phyloP scores from a whole-genome alignment of 306 rosid genomes.

The Macrotyloma uniflorum region DNA sequence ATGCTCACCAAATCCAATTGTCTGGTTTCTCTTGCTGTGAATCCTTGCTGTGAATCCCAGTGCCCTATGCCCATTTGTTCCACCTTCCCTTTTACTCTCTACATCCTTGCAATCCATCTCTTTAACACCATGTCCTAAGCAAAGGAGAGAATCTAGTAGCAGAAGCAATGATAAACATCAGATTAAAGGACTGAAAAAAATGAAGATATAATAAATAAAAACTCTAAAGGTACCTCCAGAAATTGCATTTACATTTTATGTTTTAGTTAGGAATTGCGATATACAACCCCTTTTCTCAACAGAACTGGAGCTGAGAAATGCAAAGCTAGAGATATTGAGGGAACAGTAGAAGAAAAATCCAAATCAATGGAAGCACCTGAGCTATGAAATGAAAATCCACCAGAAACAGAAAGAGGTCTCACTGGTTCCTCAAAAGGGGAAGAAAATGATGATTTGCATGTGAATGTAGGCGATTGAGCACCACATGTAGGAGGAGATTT shows the following conservation, averaged over 20 bases:
- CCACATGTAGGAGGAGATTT: constrained; percentile 64
- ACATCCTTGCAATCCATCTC: constrained; percentile 42
- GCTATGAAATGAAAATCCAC: constrained; percentile 66
- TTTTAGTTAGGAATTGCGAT: constrained; percentile 49
- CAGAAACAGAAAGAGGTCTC: constrained; percentile 57
- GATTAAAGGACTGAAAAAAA: background rate
- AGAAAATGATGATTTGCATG: constrained; percentile 81
- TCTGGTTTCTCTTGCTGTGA: constrained; percentile 80
- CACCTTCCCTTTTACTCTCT: constrained; percentile 58
- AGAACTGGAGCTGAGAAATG: constrained; percentile 68
- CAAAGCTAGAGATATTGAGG: constrained; percentile 76
- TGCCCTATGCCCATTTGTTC: constrained; percentile 50
- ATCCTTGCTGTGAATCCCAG: too few species aligned
- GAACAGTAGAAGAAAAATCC: constrained; percentile 57
- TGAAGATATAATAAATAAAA: constrained; percentile 3
- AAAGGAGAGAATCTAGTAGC: constrained; percentile 52
- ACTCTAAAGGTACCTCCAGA: constrained; percentile 49
- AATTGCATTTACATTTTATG: constrained; percentile 45
- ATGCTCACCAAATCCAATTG: constrained; percentile 81
- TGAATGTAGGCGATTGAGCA: constrained; percentile 62
- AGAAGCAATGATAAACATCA: constrained; percentile 44
- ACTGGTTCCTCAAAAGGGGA: constrained; percentile 58
- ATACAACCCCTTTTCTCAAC: constrained; percentile 54
- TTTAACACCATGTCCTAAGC: constrained; percentile 43
- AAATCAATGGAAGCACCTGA: constrained; percentile 43